A percentile compares a stretch with the other conserved stretches of the same genome.
Conservation (phyloP, 1,284 basidiomycete genomes). For the Hypsizygus ulmarius region DNA sequence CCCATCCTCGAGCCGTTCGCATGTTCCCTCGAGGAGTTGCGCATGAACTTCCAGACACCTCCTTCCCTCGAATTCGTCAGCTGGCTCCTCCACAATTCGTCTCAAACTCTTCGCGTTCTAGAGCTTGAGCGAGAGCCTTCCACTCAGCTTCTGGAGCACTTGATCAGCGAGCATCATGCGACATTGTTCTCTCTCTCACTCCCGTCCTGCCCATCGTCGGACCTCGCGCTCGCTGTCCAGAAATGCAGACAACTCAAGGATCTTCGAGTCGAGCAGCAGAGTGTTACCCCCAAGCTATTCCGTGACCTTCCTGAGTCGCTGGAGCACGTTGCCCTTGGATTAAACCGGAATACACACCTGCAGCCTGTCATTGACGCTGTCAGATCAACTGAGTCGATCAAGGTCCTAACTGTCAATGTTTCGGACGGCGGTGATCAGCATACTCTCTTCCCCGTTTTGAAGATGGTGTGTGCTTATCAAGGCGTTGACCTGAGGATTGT, state of each 20-base stretch:
- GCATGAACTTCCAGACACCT: slow-evolving; percentile 58
- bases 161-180: slow-evolving; percentile 46
- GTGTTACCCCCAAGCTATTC: slow-evolving; percentile 42
- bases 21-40: slow-evolving; percentile 47
- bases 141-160: slow-evolving; percentile 47
- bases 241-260: slow-evolving; percentile 49
- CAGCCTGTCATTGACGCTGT: slow-evolving; percentile 51
- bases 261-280: slow-evolving; percentile 51
- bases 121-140: slow-evolving; percentile 59
- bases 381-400: slow-evolving; percentile 38
- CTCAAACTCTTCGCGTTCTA: slow-evolving; percentile 45
- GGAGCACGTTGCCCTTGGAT: slow-evolving; percentile 54
- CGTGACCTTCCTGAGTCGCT: slow-evolving; percentile 48
- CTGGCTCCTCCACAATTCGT: slow-evolving; percentile 64
- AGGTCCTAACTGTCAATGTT: slow-evolving; percentile 44
- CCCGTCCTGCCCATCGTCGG: slow-evolving; percentile 49
- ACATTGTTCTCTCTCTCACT: slow-evolving; percentile 53
- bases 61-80: slow-evolving; percentile 59
- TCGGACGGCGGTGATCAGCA: slow-evolving; percentile 48
- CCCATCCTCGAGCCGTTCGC: slow-evolving; percentile 43
- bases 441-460: slow-evolving; percentile 45
- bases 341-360: slow-evolving; percentile 53
- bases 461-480: slow-evolving; percentile 53
- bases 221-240: slow-evolving; percentile 44
- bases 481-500: slow-evolving; percentile 49